Conservation (phyloP, 495 filamentous ascomycete genomes). For the Hamigera avellanea region DNA sequence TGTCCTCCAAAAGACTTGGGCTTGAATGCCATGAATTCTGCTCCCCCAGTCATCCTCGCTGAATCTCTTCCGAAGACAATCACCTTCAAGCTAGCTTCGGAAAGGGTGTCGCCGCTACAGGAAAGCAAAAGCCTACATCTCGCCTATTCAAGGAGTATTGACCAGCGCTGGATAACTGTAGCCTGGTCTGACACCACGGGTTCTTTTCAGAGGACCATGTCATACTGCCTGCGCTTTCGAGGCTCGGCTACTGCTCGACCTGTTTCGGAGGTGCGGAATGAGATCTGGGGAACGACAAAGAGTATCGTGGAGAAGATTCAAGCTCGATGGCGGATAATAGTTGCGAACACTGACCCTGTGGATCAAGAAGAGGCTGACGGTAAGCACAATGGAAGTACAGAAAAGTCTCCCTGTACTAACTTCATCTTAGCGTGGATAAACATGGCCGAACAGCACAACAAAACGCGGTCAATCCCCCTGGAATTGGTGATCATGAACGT, state of each 20-base stretch:
- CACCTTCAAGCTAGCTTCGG: conserved; percentile 61
- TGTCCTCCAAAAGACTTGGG: conserved; percentile 47
- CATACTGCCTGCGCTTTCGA: conserved; percentile 65
- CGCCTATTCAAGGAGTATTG: conserved; percentile 70
- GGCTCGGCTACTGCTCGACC: conserved; percentile 40
- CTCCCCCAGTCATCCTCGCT: conserved; percentile 68
- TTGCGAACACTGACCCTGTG: conserved; percentile 64
- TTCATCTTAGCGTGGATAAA: conserved; percentile 29
- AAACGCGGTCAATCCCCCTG: conserved; percentile 31
- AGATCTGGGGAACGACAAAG: conserved; percentile 78
- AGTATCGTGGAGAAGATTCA: conserved; percentile 60
- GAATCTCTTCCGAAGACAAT: conserved; percentile 58
- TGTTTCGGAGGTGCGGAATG: conserved; percentile 54
- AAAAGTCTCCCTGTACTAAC: conserved; percentile 2
- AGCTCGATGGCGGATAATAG: conserved; percentile 68
- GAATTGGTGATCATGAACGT: conserved; percentile 53
- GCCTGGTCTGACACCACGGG: conserved; percentile 90
- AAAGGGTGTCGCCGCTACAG: conserved; percentile 51
- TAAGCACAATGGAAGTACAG: conserved; percentile 15
- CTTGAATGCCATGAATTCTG: conserved; percentile 29
- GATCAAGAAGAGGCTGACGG: conserved; percentile 62
- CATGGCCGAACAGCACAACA: conserved; percentile 33
- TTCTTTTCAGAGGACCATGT: conserved; percentile 60
- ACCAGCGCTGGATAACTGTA: conserved; percentile 77
- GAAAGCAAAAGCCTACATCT: conserved; percentile 80